phyloP scores from a whole-genome alignment of 352 stramenopile species.

The Pythium coloratum region DNA sequence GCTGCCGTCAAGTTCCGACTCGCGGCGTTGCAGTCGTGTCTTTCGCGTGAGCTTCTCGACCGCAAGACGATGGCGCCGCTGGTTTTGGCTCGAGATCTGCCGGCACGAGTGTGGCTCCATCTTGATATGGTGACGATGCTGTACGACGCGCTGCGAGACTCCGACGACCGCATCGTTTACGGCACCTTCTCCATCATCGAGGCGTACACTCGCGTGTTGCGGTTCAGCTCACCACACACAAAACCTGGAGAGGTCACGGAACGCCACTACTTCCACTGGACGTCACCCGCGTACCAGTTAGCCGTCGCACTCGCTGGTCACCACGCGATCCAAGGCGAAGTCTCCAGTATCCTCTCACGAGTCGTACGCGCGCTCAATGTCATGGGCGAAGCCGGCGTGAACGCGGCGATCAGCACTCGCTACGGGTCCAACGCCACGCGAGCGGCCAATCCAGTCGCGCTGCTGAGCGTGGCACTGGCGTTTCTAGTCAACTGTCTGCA shows the following conservation, averaged over 20 bases:
- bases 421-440: constrained; percentile 10
- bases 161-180: constrained; percentile 39
- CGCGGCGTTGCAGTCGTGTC: constrained; percentile 38
- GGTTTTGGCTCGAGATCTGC: constrained; percentile 25
- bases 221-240: constrained; percentile 14
- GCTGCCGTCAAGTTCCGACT: constrained; percentile 42
- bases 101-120: constrained; percentile 33
- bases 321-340: constrained; percentile 3
- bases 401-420: constrained; percentile 14
- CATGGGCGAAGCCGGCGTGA: constrained; percentile 27
- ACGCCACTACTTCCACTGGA: neutral
- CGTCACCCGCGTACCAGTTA: constrained; percentile 8
- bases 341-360: constrained; percentile 29
- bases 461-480: constrained; percentile 19
- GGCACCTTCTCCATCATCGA: constrained; percentile 40
- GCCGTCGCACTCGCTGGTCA: constrained; percentile 6
- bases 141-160: constrained; percentile 34
- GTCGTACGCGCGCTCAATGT: constrained; percentile 33
- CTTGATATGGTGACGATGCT: constrained; percentile 32
- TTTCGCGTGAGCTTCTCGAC: constrained; percentile 34
- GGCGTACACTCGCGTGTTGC: constrained; percentile 38
- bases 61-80: constrained; percentile 30
- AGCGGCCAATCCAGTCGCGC: neutral
- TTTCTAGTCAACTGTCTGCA: constrained; percentile 47
- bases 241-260: neutral